Base-by-base conservation (phyloP, 2,329 filamentous ascomycete genomes). In the Hymenoscyphus occultus region DNA sequence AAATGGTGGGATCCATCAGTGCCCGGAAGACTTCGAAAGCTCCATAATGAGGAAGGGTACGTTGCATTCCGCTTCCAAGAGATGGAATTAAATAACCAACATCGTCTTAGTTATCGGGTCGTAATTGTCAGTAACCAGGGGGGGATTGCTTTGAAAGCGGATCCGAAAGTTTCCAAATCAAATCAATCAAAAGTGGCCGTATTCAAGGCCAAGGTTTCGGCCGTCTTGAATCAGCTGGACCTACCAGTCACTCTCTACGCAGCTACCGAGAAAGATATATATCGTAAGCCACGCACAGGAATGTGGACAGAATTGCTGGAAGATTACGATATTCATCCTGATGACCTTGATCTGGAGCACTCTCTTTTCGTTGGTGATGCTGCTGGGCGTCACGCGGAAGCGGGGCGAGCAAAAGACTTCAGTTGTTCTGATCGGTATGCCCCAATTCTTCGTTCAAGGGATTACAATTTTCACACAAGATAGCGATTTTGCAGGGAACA, bases 281-380 rank as follows among this genome's bases (percentile, higher is more conserved):
- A 88, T 76, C 86, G 95, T 63, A 99, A 99, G 78, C 95, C 95
- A 4, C 83, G 93, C 48, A 83, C 81, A 1, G 94, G 93, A 22
- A 97, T 98, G 91, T 99, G 95, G 94, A 81, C 83, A 35, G 84
- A 88, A 73, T 78, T 90, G 67, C 74, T 89, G 6, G 76, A 80
- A 32, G 82, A 85, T 69, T 78, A 80, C 65, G 77, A 79, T 40
- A 74, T 84, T 10, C 61, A 69, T n/a, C 66, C 73, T n/a, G 69
- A 65, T 67, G 82, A 84, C 16, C 77, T 96, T n/a, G 90, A 97
- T 75, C 76, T 91, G 40, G 78, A 84, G 16, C 80, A 82, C 2
- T 96, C 91, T 31, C 81, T 97, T 68, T 97, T 97, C 74, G 88
- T 99, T 56, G 95, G 95, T 56, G 95, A 99, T 79, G 95, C 95